These are phyloP conservation scores for Fusarium protoensiforme DNA, from an alignment of 2,329 filamentous ascomycete genomes.

Conservation along the genomic window DNA sequence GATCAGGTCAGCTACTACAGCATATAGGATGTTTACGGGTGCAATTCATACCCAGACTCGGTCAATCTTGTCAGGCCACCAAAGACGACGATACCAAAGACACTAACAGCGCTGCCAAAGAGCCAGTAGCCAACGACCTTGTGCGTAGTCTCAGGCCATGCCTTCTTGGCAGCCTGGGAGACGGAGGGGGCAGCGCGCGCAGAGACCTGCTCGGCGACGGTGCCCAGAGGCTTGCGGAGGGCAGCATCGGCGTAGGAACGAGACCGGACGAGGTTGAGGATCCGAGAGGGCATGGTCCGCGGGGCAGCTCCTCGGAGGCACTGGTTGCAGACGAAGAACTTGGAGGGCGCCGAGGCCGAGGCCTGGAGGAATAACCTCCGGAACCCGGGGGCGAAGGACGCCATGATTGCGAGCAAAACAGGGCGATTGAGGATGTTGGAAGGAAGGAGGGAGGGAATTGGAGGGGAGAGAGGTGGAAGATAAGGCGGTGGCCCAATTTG, in stretches of 20 bases:
- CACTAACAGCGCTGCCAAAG: conserved; percentile 87
- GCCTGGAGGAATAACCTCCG: conserved; percentile 54
- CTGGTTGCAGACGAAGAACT: conserved; percentile 61
- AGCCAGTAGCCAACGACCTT: conserved; percentile 92
- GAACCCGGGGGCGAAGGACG: conserved; percentile 55
- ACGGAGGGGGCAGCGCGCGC: conserved; percentile 36
- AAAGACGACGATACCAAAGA: conserved; percentile 97
- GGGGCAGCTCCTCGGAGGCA: conserved; percentile 53
- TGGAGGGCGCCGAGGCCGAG: conserved; percentile 44
- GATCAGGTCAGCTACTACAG: conserved; percentile 1
- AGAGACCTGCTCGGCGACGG: conserved; percentile 42
- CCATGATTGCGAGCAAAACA: conserved; percentile 49
- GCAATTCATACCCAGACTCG: conserved; percentile 81
- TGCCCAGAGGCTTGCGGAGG: conserved; percentile 42
- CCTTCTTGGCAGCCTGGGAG: conserved; percentile 46
- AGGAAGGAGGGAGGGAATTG: not conserved
- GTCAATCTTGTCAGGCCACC: conserved; percentile 93
- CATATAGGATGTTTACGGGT: not conserved
- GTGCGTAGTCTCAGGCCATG: conserved; percentile 72
- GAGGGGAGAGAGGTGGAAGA: not conserved
- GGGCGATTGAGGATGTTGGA: conserved; percentile 9
- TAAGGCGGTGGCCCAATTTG: conserved; percentile 3
- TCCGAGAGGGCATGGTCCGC: conserved; percentile 49
- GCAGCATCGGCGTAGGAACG: conserved; percentile 52
- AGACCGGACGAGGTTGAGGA: conserved; percentile 54